A percentile compares a stretch with the other conserved stretches of the same genome.
Evolutionary conservation across 164 flowering plant species (phyloP).

Genomic region (Stephania cephalantha): DNA sequence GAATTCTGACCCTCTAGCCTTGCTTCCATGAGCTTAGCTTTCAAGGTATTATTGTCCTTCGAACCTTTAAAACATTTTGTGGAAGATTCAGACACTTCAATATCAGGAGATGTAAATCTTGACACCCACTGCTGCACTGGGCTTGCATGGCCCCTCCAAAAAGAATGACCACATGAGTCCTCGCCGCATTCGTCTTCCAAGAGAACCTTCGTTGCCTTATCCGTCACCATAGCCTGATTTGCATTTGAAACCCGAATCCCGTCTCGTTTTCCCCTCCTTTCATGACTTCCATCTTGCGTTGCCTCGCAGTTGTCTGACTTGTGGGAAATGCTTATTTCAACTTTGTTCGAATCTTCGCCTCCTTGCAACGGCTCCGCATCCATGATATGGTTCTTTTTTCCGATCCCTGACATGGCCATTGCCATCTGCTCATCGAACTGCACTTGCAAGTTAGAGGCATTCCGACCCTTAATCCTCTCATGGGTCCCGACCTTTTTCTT

Average conservation of each 20-base stretch:
- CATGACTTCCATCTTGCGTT: slow-evolving; percentile 15
- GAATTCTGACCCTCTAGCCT: slow-evolving; percentile 50
- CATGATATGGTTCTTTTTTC: slow-evolving; percentile 15
- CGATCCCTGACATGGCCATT: slow-evolving; percentile 13
- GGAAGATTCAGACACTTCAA: slow-evolving; percentile 40
- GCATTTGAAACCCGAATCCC: slow-evolving; percentile 25
- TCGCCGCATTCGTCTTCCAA: slow-evolving; percentile 26
- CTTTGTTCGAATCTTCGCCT: slow-evolving; percentile 17
- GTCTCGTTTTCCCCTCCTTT: slow-evolving; percentile 21
- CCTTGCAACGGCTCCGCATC: slow-evolving; percentile 13
- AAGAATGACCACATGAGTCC: slow-evolving; percentile 27
- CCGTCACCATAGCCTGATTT: slow-evolving; percentile 24
- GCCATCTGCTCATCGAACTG: slow-evolving; percentile 35
- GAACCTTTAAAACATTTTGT: slow-evolving; percentile 20
- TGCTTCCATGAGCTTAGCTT: slow-evolving; percentile 78
- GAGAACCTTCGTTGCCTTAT: slow-evolving; percentile 28
- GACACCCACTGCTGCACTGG: slow-evolving; percentile 54
- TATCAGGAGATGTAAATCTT: slow-evolving; percentile 32
- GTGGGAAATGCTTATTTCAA: slow-evolving; percentile 15
- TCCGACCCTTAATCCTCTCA: slow-evolving; percentile 22
- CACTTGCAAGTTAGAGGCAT: slow-evolving; percentile 25
- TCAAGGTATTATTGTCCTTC: slow-evolving; percentile 54
- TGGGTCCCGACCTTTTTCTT: slow-evolving; percentile 26
- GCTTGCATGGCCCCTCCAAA: slow-evolving; percentile 35
- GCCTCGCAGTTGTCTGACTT: slow-evolving; percentile 18